A percentile compares a stretch with the other conserved stretches of the same genome.
phyloP scores from a whole-genome alignment of 345 rosid species.

The Eucalyptus rudis region DNA sequence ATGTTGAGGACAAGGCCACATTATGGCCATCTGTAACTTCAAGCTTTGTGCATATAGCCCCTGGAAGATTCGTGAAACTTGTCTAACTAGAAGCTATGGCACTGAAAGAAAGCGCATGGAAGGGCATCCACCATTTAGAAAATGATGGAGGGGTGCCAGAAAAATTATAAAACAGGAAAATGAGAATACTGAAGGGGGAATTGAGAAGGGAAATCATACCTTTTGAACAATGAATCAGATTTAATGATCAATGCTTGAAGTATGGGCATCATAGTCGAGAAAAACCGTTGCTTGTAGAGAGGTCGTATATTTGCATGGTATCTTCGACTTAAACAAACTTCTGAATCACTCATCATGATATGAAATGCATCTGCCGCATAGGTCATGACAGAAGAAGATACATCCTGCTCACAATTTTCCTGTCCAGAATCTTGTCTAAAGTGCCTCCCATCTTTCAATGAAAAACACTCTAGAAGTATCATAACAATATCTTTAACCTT shows the following conservation, averaged over 20 bases:
- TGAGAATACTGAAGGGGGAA: neutral
- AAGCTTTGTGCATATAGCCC: neutral
- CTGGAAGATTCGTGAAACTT: neutral
- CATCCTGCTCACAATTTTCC: slow-evolving; percentile 4
- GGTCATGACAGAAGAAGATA: slow-evolving; percentile 33
- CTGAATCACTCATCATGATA: slow-evolving; percentile 69
- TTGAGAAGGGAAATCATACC: slow-evolving; percentile 17
- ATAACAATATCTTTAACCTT: slow-evolving; percentile 50
- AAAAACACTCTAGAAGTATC: slow-evolving; percentile 47
- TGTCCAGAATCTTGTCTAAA: neutral
- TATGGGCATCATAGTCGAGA: slow-evolving; percentile 56
- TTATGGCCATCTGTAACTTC: neutral
- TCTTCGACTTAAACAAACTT: slow-evolving; percentile 48
- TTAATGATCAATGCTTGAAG: slow-evolving; percentile 46
- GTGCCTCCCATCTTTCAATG: slow-evolving; percentile 9
- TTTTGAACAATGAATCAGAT: slow-evolving; percentile 31
- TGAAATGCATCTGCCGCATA: slow-evolving; percentile 79
- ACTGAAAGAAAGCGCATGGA: neutral
- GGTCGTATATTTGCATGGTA: slow-evolving; percentile 71
- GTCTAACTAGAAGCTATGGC: neutral
- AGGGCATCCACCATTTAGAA: neutral
- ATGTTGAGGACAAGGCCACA: neutral
- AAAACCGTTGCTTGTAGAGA: slow-evolving; percentile 87
- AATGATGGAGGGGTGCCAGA: neutral
- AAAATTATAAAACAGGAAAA: neutral